Percentiles rank a stretch among this genome's conserved stretches.
phyloP scores from a whole-genome alignment of 495 filamentous ascomycete species.

The Tuber magnatum region DNA sequence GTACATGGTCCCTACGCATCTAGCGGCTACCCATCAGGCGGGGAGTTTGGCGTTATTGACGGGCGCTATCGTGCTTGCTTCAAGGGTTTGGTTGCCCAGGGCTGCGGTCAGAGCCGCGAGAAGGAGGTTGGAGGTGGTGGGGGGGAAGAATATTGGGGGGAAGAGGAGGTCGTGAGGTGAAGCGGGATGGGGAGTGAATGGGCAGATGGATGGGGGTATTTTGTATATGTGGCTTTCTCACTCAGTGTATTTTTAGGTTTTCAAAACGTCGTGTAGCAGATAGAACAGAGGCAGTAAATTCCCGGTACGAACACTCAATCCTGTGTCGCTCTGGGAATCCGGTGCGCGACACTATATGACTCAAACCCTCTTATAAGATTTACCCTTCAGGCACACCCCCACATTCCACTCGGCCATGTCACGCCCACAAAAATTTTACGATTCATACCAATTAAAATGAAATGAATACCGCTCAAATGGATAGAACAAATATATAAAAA shows the following conservation, averaged over 20 bases:
- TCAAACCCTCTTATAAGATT: not conserved
- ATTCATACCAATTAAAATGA: not conserved
- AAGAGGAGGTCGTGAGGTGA: not conserved
- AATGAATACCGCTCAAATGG: not conserved
- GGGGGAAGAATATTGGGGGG: conserved; percentile 1
- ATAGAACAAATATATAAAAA: not conserved
- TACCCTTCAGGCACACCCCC: not conserved
- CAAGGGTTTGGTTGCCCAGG: conserved; percentile 36
- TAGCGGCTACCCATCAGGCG: conserved; percentile 90
- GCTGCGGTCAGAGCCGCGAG: conserved; percentile 26
- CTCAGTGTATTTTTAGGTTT: not conserved
- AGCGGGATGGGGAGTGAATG: conserved; percentile 1
- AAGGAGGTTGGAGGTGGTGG: conserved; percentile 19
- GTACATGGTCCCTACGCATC: conserved; percentile 79
- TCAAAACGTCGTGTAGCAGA: not conserved
- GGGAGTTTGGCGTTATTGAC: conserved; percentile 79
- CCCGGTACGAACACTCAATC: not conserved
- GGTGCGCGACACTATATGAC: not conserved
- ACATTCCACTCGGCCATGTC: not conserved
- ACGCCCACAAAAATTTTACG: not conserved
- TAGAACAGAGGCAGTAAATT: not conserved
- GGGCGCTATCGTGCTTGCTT: conserved; percentile 66
- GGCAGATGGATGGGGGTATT: not conserved
- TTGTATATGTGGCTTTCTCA: not conserved
- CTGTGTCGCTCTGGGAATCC: not conserved